phyloP scores from a whole-genome alignment of 2,329 filamentous ascomycete genomes.

The Penicillium olsonii region DNA sequence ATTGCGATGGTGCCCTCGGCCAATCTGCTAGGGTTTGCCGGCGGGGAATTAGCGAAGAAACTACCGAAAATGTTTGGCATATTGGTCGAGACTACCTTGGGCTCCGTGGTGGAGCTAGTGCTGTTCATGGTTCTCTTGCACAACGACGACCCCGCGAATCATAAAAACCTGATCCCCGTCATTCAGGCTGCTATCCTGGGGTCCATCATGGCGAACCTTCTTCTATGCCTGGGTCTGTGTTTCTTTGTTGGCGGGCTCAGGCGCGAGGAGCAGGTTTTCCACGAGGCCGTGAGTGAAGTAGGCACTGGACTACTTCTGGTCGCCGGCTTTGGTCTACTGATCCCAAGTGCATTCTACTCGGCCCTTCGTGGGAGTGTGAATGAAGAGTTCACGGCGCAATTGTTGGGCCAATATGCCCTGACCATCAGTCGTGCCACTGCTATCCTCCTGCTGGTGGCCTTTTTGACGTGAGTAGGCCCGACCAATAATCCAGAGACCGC shows the following conservation, averaged over 20 bases:
- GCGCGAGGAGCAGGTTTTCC: conserved; percentile 69
- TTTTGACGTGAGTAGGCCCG: conserved; percentile 54
- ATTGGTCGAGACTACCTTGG: conserved; percentile 59
- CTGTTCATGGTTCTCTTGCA: conserved; percentile 75
- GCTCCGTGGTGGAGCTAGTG: conserved; percentile 78
- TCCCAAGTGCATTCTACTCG: conserved; percentile 50
- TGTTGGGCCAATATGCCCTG: conserved; percentile 57
- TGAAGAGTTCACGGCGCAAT: conserved; percentile 33
- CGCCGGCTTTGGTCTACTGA: conserved; percentile 60
- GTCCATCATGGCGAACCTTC: conserved; percentile 77
- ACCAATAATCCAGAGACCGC: background rate
- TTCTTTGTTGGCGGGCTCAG: conserved; percentile 75
- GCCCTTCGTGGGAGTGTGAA: conserved; percentile 46
- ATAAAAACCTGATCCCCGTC: conserved; percentile 58
- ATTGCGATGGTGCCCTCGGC: conserved; percentile 77
- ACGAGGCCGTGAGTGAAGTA: conserved; percentile 74
- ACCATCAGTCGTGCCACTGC: conserved; percentile 71
- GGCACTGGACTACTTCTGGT: conserved; percentile 76
- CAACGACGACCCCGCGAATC: conserved; percentile 46
- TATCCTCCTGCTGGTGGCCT: conserved; percentile 70
- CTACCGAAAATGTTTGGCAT: conserved; percentile 66
- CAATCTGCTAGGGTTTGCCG: conserved; percentile 74
- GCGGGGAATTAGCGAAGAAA: conserved; percentile 71
- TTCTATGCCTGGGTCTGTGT: conserved; percentile 76
- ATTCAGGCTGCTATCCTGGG: conserved; percentile 82